Evolutionary conservation across 2,329 filamentous ascomycete species (phyloP).

Genomic region (Fonsecaea erecta): DNA sequence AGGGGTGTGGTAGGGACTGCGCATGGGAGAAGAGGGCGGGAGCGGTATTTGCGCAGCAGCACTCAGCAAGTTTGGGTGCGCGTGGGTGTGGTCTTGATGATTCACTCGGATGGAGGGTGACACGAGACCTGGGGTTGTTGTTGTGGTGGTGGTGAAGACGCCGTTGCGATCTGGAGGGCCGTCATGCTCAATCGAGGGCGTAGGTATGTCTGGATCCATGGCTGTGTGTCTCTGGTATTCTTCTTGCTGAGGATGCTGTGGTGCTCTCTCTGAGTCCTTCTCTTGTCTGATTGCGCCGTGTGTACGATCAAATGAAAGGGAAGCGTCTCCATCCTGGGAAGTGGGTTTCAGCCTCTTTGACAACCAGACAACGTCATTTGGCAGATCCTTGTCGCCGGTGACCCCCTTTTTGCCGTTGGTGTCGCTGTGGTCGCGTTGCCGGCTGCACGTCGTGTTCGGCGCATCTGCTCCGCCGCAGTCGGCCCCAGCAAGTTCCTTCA

Average conservation of each 20-base stretch:
- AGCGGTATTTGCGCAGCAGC: slow-evolving; percentile 26
- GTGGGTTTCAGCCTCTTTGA: slow-evolving; percentile 3
- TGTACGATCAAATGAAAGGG: slow-evolving; percentile 2
- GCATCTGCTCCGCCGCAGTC: slow-evolving; percentile 1
- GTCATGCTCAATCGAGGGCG: slow-evolving; percentile 32
- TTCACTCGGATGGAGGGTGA: slow-evolving; percentile 27
- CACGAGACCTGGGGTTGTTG: slow-evolving; percentile 16
- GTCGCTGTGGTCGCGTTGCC: background rate
- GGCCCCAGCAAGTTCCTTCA: background rate
- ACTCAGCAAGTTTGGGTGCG: slow-evolving; percentile 10
- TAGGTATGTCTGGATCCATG: slow-evolving; percentile 36
- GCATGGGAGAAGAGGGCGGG: slow-evolving; percentile 29
- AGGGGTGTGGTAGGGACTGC: slow-evolving; percentile 29
- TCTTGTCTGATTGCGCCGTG: background rate
- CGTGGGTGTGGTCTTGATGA: slow-evolving; percentile 11
- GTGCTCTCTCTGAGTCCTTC: background rate
- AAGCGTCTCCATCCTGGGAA: background rate
- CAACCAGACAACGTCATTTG: slow-evolving; percentile 9
- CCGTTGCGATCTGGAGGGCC: slow-evolving; percentile 11
- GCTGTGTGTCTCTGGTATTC: background rate
- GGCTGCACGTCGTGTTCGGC: background rate
- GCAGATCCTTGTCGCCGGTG: background rate
- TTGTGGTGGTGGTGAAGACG: slow-evolving; percentile 6
- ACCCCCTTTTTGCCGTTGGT: background rate
- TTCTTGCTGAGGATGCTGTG: background rate